Evolutionary conservation across 2,329 filamentous ascomycete species (phyloP).

Genomic region (Fonsecaea erecta): DNA sequence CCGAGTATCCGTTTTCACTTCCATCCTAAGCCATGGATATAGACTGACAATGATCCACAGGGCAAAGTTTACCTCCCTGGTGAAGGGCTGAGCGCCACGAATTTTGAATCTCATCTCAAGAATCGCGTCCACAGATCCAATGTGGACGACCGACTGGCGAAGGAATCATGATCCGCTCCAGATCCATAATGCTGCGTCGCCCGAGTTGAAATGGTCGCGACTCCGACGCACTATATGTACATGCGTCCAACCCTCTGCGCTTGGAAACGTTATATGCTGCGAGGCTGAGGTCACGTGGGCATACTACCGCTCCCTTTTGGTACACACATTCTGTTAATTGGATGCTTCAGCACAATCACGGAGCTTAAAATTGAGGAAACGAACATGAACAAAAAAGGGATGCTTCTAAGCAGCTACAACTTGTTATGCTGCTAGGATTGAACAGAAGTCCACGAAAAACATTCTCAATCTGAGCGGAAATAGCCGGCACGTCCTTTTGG

Average conservation of each 20-base stretch:
- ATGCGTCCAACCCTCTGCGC: not conserved
- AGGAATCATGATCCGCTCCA: constrained; percentile 26
- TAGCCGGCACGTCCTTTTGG: not conserved
- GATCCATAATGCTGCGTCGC: not conserved
- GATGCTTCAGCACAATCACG: not conserved
- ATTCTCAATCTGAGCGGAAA: not conserved
- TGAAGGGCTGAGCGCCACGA: constrained; percentile 79
- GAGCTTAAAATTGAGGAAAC: not conserved
- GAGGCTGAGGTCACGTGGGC: constrained; percentile 5
- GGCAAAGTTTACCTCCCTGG: constrained; percentile 78
- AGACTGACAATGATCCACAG: constrained; percentile 1
- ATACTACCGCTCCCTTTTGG: not conserved
- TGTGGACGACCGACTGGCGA: constrained; percentile 61
- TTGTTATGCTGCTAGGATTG: not conserved
- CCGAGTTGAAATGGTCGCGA: not conserved
- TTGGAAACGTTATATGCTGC: not conserved
- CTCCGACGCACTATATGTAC: not conserved
- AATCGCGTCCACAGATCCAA: constrained; percentile 79
- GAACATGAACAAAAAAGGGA: not conserved
- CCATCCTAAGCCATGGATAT: not conserved
- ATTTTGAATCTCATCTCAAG: constrained; percentile 90
- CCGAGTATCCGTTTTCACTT: not conserved
- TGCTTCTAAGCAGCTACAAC: not conserved
- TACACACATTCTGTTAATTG: not conserved
- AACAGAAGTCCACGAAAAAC: not conserved